Evolutionary conservation across 768 basidiomycete species (phyloP).

Genomic region (Butyriboletus loyo): DNA sequence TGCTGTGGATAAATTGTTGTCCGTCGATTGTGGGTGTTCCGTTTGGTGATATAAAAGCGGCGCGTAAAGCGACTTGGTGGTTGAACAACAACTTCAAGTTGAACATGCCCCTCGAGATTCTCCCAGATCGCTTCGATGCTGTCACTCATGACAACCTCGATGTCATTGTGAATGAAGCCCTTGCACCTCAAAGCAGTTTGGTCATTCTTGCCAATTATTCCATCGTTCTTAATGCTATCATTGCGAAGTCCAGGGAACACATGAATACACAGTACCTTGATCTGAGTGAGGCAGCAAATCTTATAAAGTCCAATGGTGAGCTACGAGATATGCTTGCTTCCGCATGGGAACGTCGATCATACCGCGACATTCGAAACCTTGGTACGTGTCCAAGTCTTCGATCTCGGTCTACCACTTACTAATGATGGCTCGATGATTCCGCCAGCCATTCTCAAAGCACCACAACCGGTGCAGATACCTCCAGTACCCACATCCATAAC

Average conservation of each 20-base stretch:
- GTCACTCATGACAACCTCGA: neutral
- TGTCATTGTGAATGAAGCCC: neutral
- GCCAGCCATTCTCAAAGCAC: neutral
- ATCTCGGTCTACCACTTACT: neutral
- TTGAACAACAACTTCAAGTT: too few species aligned
- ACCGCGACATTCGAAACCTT: slow-evolving; percentile 7
- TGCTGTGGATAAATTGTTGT: too few species aligned
- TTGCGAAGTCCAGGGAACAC: neutral
- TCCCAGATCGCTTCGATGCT: neutral
- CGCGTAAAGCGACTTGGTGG: too few species aligned
- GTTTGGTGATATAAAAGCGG: too few species aligned
- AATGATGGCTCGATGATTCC: neutral
- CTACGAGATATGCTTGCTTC: neutral
- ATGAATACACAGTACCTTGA: neutral
- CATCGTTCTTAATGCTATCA: neutral
- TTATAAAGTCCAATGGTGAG: neutral
- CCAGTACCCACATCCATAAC: too few species aligned
- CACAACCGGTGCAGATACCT: neutral
- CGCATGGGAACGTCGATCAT: slow-evolving; percentile 1
- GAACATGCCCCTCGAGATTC: neutral
- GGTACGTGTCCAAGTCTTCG: neutral
- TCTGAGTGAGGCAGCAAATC: too few species aligned
- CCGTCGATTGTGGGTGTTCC: too few species aligned
- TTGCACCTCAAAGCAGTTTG: too few species aligned
- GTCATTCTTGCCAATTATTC: too few species aligned